Evolutionary conservation across 345 rosid species (phyloP).

Genomic region (Xanthoceras sorbifolium): DNA sequence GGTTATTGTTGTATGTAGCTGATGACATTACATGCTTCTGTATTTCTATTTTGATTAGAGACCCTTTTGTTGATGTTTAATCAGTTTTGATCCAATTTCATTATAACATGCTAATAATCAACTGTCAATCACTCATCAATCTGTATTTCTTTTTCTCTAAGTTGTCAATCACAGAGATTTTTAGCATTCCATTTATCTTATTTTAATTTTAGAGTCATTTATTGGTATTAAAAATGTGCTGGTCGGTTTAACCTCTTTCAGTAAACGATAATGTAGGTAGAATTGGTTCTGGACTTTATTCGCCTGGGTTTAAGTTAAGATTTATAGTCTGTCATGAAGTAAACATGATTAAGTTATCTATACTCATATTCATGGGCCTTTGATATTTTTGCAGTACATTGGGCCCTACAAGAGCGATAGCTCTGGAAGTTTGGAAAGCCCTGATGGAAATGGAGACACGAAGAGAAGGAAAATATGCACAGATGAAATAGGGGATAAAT

Average conservation of each 20-base stretch:
- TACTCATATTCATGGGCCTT: not conserved
- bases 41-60: too few species aligned
- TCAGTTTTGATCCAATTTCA: too few species aligned
- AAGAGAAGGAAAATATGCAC: constrained; percentile 59
- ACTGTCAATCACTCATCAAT: too few species aligned
- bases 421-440: constrained; percentile 27
- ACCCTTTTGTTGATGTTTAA: not conserved
- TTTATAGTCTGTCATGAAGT: not conserved
- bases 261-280: not conserved
- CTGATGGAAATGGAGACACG: constrained; percentile 24
- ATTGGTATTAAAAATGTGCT: not conserved
- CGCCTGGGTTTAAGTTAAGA: not conserved
- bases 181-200: not conserved
- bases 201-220: not conserved
- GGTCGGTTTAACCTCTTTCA: not conserved
- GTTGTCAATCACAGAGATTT: not conserved
- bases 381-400: constrained; percentile 39
- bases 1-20: too few species aligned
- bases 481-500: constrained; percentile 28
- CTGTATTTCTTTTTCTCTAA: not conserved
- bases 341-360: not conserved
- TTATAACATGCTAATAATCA: too few species aligned
- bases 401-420: constrained; percentile 29
- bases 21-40: too few species aligned
- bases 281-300: not conserved